phyloP scores from a whole-genome alignment of 331 rosid genomes.

The Spiraea crenata region DNA sequence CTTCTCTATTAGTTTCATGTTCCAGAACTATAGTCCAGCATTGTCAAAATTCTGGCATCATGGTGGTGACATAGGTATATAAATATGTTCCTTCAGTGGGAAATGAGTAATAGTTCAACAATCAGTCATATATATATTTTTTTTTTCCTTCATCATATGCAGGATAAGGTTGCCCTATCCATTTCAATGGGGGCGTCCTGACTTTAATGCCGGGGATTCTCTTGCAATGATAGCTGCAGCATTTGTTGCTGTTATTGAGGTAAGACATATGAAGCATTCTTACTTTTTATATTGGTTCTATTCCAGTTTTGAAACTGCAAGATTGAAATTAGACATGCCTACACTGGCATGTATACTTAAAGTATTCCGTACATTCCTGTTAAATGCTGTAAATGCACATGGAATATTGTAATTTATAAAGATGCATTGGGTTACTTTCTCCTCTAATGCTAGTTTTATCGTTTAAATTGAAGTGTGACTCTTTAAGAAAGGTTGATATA shows the following conservation, averaged over 20 bases:
- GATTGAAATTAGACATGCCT: background rate
- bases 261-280: constrained; percentile 10
- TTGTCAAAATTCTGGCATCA: background rate
- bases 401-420: background rate
- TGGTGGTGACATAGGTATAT: background rate
- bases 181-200: constrained; percentile 86
- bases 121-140: no score
- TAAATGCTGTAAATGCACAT: background rate
- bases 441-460: constrained; percentile 2
- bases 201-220: constrained; percentile 68
- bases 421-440: background rate
- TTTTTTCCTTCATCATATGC: constrained; percentile 23
- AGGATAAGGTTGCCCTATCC: constrained; percentile 96
- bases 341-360: background rate
- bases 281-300: background rate
- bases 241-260: constrained; percentile 81
- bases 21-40: background rate
- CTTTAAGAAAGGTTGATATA: background rate
- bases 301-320: background rate
- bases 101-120: background rate
- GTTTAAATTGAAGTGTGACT: constrained; percentile 3
- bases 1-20: background rate
- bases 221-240: constrained; percentile 74
- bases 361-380: background rate
- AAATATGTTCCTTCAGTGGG: background rate